Percentiles rank a stretch among this genome's conserved stretches.
These are phyloP conservation scores for Lactifluus echinatus DNA, from an alignment of 768 basidiomycete genomes.

Conservation along the genomic window DNA sequence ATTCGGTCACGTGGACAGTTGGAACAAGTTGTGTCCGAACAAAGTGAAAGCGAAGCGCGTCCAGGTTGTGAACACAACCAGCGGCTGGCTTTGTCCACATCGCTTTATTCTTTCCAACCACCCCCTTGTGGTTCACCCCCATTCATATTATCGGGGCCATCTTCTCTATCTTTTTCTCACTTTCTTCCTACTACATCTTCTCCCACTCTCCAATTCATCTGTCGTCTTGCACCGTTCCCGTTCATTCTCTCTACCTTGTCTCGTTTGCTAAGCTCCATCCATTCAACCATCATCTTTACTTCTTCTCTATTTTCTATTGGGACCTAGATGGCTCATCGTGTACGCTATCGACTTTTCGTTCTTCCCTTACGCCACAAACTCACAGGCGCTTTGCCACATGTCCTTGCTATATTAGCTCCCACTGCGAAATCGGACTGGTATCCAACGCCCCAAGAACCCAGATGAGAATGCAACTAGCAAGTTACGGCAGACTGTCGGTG, in stretches of 20 bases:
- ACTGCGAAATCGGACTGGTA: slow-evolving; percentile 52
- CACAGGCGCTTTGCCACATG: slow-evolving; percentile 7
- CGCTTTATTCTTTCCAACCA: slow-evolving; percentile 2
- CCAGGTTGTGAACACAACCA: slow-evolving; percentile 16
- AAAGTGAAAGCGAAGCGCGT: neutral
- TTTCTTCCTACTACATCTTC: neutral
- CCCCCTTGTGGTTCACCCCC: slow-evolving; percentile 7
- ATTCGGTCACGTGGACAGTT: slow-evolving; percentile 18
- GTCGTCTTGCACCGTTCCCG: neutral
- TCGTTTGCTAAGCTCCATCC: slow-evolving; percentile 7
- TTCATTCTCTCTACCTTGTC: slow-evolving; percentile 15
- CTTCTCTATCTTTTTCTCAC: neutral
- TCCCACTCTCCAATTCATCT: slow-evolving; percentile 1
- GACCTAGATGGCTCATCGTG: slow-evolving; percentile 21
- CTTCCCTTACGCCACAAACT: slow-evolving; percentile 15
- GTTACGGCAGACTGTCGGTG: slow-evolving; percentile 54
- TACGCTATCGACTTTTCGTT: neutral
- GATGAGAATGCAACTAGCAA: slow-evolving; percentile 73
- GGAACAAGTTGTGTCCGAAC: slow-evolving; percentile 8
- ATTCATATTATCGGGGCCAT: slow-evolving; percentile 9
- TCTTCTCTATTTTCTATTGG: slow-evolving; percentile 8
- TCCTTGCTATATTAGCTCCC: slow-evolving; percentile 39
- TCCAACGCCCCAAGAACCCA: slow-evolving; percentile 55
- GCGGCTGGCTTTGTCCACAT: slow-evolving; percentile 20
- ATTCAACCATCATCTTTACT: slow-evolving; percentile 12